These are phyloP conservation scores for Saprolegnia parasitica DNA, from an alignment of 352 stramenopile species.

Conservation along the genomic window DNA sequence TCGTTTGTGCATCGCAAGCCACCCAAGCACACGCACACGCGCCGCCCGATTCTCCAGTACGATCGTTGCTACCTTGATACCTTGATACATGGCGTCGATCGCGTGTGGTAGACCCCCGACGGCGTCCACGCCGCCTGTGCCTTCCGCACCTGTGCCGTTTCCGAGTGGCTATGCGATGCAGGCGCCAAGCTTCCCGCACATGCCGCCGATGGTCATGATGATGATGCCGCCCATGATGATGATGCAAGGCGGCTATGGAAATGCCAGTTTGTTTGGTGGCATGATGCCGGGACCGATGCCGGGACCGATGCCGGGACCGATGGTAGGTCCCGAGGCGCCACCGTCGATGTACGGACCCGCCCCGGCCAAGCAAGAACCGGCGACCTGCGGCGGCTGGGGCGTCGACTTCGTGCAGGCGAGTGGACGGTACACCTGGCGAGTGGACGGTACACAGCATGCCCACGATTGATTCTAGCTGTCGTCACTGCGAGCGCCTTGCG, in stretches of 20 bases:
- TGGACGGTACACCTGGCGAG: not conserved
- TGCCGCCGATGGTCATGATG: slow-evolving; percentile 11
- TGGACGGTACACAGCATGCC: not conserved
- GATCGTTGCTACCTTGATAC: not conserved
- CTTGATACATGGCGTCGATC: not conserved
- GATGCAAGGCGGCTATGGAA: slow-evolving; percentile 7
- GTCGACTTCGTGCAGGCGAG: slow-evolving; percentile 7
- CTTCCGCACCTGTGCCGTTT: not conserved
- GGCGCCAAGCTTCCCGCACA: not conserved
- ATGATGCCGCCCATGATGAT: slow-evolving; percentile 20
- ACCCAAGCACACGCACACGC: slow-evolving; percentile 24
- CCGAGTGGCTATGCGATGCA: not conserved
- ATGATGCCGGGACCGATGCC: not conserved
- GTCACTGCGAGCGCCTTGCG: not conserved
- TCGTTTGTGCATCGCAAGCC: slow-evolving; percentile 27
- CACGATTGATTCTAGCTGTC: not conserved
- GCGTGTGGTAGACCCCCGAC: not conserved
- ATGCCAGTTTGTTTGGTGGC: not conserved
- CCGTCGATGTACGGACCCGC: not conserved
- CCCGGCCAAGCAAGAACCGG: not conserved
- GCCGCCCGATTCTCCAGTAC: slow-evolving; percentile 3
- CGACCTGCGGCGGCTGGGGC: slow-evolving; percentile 18
- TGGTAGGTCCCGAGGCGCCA: not conserved
- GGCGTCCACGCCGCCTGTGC: not conserved
- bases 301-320: not conserved